Conservation (phyloP, 2,329 filamentous ascomycete genomes). For the Cytospora chrysosperma region DNA sequence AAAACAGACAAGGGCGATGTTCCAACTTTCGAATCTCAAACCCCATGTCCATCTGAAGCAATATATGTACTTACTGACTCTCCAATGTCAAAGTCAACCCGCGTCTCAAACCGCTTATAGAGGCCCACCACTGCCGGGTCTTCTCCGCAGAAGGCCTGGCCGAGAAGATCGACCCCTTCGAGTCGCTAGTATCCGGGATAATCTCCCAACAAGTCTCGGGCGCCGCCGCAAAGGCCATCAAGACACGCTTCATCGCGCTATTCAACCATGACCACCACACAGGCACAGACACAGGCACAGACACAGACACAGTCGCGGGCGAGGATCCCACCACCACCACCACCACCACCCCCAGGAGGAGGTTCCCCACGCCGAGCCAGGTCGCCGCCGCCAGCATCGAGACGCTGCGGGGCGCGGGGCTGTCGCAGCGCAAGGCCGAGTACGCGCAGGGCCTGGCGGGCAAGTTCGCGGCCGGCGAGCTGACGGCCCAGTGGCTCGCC, state of each 20-base stretch:
- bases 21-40: too few relatives aligned
- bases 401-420: slow-evolving; percentile 75
- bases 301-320: slow-evolving; percentile 28
- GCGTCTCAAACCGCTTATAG: slow-evolving; percentile 69
- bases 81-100: slow-evolving; percentile 55
- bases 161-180: slow-evolving; percentile 86
- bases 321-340: background rate
- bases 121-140: slow-evolving; percentile 71
- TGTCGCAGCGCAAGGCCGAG: slow-evolving; percentile 93
- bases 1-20: too few relatives aligned
- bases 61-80: background rate
- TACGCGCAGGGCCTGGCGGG: slow-evolving; percentile 84
- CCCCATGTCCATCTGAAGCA: too few relatives aligned
- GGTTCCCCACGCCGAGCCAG: slow-evolving; percentile 74
- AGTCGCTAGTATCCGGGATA: slow-evolving; percentile 78
- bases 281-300: slow-evolving; percentile 29
- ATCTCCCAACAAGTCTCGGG: slow-evolving; percentile 97
- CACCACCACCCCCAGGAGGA: slow-evolving; percentile 16
- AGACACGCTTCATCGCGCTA: slow-evolving; percentile 75
- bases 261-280: slow-evolving; percentile 51
- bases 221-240: slow-evolving; percentile 86
- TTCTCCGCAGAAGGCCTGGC: slow-evolving; percentile 82
- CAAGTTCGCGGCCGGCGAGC: slow-evolving; percentile 73
- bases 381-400: slow-evolving; percentile 65
- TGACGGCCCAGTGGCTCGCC: slow-evolving; percentile 73